Base-by-base conservation (phyloP, 192 early-diverging fungal species). In the Umbelopsis ramanniana region DNA sequence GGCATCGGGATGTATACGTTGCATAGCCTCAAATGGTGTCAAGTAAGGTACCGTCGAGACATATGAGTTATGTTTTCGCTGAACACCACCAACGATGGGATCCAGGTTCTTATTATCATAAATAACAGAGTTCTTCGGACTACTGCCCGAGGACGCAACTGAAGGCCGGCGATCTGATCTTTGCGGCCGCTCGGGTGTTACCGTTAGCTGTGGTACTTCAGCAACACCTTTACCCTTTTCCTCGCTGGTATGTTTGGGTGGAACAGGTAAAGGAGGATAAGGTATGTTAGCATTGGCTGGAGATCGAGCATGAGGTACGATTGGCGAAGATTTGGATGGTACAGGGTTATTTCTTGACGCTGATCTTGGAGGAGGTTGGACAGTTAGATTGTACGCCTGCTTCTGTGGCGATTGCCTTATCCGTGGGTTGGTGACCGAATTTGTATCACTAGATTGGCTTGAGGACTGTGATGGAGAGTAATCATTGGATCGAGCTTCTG, bases 321-420 rank as follows among this genome's bases (percentile, higher is more conserved):
- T 6, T 0, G 57, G 57, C 15, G 19, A 29, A 11, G 57, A 37
- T 19, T n/a, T 14, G 0, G 57, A 19, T 7, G 57, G 33, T 1
- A 37, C 29, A 14, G 29, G 57, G 19, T 38, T 63, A 6, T 35
- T 37, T 33, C 57, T 63, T 33, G 57, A 63, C 15, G 57, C 57
- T 15, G 26, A 37, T 63, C 57, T 63, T 14, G 57, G 57, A n/a
- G 57, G 57, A 63, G 57, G 57, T 17, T 63, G 57, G 5, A 63
- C 26, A 63, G 33, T 63, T 37, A 14, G 12, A n/a, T 63, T 63
- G 33, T 63, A 26, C 6, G 35, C 33, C 12, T 63, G 57, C 6
- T 17, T 14, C n/a, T 63, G 29, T 37, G 57, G 57, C 4, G 33
- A 37, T 63, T 63, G 57, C 33, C 57, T 63, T 33, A 63, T 19